Evolutionary conservation across 257 asterid genomes (phyloP).

Genomic region (Striga asiatica): DNA sequence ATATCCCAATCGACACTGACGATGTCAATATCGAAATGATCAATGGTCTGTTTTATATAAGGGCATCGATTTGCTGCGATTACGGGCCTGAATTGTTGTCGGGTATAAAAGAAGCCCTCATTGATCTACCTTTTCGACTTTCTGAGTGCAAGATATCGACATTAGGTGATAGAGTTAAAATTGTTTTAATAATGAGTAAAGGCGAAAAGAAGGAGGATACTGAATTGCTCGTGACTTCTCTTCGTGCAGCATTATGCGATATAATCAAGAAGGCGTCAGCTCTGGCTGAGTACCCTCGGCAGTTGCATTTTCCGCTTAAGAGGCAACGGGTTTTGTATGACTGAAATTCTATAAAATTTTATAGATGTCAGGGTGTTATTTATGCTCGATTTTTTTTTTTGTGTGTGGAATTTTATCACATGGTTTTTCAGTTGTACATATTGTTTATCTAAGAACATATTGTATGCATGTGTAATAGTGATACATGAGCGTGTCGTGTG

Average conservation of each 20-base stretch:
- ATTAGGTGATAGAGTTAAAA: constrained; percentile 51
- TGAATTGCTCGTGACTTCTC: constrained; percentile 12
- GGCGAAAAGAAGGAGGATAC: background rate
- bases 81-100: constrained; percentile 49
- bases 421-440: too few species aligned
- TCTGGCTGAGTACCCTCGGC: constrained; percentile 35
- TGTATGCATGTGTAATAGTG: too few species aligned
- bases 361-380: too few species aligned
- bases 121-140: constrained; percentile 27
- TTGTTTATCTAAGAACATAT: too few species aligned
- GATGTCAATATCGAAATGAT: constrained; percentile 52
- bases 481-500: too few species aligned
- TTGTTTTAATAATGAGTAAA: constrained; percentile 30
- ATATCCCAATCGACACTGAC: constrained; percentile 66
- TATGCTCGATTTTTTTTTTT: too few species aligned
- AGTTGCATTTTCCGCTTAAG: constrained; percentile 37
- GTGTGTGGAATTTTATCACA: too few species aligned
- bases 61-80: constrained; percentile 69
- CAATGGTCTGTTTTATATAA: constrained; percentile 32
- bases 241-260: constrained; percentile 36
- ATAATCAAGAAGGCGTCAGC: constrained; percentile 53
- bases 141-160: constrained; percentile 59
- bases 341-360: too few species aligned
- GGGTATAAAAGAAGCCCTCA: constrained; percentile 33
- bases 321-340: constrained; percentile 38